These are phyloP conservation scores for Trichoderma parareesei DNA, from an alignment of 495 filamentous ascomycete genomes.

Conservation along the genomic window DNA sequence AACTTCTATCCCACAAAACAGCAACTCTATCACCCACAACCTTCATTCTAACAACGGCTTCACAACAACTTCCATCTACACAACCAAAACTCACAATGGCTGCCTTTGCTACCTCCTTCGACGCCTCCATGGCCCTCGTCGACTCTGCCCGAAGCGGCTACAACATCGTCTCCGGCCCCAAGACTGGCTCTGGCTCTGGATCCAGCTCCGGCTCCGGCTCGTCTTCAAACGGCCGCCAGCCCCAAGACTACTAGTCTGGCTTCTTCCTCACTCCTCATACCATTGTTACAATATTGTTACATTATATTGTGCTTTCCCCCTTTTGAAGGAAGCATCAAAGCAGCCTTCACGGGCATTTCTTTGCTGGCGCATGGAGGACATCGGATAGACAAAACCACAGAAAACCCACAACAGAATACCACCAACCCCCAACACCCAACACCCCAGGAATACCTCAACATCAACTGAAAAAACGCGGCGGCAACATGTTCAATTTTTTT, in stretches of 20 bases:
- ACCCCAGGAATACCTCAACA: no score
- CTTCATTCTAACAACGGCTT: background rate
- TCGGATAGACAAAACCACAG: conserved; percentile 5
- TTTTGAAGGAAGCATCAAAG: background rate
- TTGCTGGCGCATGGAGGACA: background rate
- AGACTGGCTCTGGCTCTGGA: conserved; percentile 2
- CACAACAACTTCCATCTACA: background rate
- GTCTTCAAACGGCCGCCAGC: background rate
- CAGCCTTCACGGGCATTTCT: background rate
- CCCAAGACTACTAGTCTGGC: background rate
- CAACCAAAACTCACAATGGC: conserved; percentile 28
- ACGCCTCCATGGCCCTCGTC: conserved; percentile 44
- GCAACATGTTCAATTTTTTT: background rate
- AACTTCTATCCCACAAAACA: background rate
- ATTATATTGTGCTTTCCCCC: background rate
- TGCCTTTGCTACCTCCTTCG: conserved; percentile 33
- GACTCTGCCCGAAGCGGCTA: conserved; percentile 37
- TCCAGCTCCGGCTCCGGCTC: conserved; percentile 1
- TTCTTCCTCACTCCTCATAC: background rate
- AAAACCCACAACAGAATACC: background rate
- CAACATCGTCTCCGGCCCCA: conserved; percentile 25
- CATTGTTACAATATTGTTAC: background rate
- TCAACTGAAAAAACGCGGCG: background rate
- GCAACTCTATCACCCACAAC: no score
- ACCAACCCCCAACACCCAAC: no score